Evolutionary conservation across 345 rosid genomes (phyloP), one percentile per base, ranked within the genome.

Genomic region (Citrus australasica): DNA sequence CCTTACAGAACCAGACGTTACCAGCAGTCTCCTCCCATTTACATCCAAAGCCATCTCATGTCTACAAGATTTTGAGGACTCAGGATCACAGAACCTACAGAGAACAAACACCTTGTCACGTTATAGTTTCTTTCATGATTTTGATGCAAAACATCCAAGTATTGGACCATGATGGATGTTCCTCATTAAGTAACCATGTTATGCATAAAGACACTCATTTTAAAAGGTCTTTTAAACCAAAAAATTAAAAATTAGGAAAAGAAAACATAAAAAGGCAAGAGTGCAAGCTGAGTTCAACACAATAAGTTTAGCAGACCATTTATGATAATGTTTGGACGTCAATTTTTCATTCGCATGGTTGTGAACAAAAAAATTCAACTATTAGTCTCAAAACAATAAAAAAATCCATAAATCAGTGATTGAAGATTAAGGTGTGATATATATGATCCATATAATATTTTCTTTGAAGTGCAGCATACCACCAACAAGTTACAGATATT

Each of bases 11-110:
- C 78, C 82, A 76, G 92, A 89, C 71, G 92, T 86, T 65, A 87
- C 86, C 78, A 88, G 73, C 19, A 89, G 81, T 77, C 82, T 84
- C 83, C 75, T 85, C 71, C 95, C 93, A 46, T 55, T 69, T 17
- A 89, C 89, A 78, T 91, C 95, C 81, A 89, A 76, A 70, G 92
- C 92, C 92, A 91, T 89, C 83, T 88, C 93, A 73, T 88, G 87
- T 65, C 88, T 83, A 62, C 68, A 75, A 28, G 75, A 78, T 21
- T 77, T 82, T 56, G 84, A 82, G 55, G 84, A 77, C 86, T 82
- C 81, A 4, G 77, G 48, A n/a, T 83, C 82, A 48, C 55, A 79
- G 75, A 79, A 82, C 85, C 93, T 86, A 73, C 80, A 82, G 51
- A 55, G 65, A 40, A 17, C 14, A 17, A 70, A n/a, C 61, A 37